Conservation (phyloP, 441 rosid genomes). For the Lepidium campestre region DNA sequence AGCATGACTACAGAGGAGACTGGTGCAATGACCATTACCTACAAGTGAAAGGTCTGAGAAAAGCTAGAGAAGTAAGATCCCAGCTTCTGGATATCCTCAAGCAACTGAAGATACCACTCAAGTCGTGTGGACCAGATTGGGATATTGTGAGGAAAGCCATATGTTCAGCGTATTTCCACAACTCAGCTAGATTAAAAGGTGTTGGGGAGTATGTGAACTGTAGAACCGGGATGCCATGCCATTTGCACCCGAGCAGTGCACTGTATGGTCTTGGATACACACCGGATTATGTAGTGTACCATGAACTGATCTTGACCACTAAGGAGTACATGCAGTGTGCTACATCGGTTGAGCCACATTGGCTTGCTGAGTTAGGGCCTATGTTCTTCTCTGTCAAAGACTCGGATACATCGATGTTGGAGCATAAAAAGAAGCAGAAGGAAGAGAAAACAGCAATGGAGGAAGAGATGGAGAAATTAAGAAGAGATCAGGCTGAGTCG, state of each 20-base stretch:
- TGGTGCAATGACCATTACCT: constrained; percentile 89
- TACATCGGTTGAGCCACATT: constrained; percentile 88
- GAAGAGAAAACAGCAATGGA: constrained; percentile 94
- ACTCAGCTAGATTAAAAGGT: constrained; percentile 82
- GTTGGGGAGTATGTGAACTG: constrained; percentile 88
- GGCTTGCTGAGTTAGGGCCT: constrained; percentile 93
- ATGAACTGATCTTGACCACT: constrained; percentile 76
- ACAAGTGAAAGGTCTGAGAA: constrained; percentile 81
- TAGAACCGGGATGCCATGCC: constrained; percentile 91
- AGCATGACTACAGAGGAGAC: constrained; percentile 86
- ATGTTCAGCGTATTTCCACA: constrained; percentile 95
- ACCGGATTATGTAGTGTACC: constrained; percentile 89
- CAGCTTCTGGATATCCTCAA: constrained; percentile 92
- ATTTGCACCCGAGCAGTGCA: constrained; percentile 94
- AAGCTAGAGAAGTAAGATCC: constrained; percentile 92
- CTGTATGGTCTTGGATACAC: constrained; percentile 82
- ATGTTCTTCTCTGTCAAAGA: constrained; percentile 96
- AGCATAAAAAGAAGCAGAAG: constrained; percentile 88
- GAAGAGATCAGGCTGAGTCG: constrained; percentile 65
- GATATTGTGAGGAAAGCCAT: constrained; percentile 80
- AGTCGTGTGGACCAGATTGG: constrained; percentile 73
- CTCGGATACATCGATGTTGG: constrained; percentile 78
- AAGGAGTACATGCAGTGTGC: constrained; percentile 99
- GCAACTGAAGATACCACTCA: constrained; percentile 73
- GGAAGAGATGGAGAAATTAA: constrained; percentile 85